Percentiles rank a stretch among this genome's conserved stretches.
Evolutionary conservation across 305 asterid genomes (phyloP).

Genomic region (Salvia sclarea): DNA sequence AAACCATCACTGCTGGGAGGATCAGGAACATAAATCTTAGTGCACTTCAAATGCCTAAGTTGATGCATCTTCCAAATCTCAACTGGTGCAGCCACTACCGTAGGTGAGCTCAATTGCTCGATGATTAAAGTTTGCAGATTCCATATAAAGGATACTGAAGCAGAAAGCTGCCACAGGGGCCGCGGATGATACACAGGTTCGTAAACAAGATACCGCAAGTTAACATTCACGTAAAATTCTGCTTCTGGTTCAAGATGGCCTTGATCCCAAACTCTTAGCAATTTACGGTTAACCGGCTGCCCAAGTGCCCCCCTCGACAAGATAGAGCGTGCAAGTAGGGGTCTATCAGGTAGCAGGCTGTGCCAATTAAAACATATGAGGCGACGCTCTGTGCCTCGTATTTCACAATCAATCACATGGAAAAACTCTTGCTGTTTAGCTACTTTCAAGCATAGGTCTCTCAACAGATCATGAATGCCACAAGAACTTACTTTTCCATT

Average conservation of each 20-base stretch:
- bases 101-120: too few relatives aligned
- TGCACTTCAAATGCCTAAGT: slow-evolving; percentile 7
- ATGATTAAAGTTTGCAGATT: neutral
- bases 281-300: neutral
- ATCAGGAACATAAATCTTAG: neutral
- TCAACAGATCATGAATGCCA: slow-evolving; percentile 19
- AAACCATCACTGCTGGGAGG: neutral
- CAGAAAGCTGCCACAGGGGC: neutral
- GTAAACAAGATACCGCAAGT: neutral
- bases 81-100: neutral
- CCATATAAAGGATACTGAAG: neutral
- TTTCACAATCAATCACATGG: neutral
- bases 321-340: neutral
- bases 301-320: neutral
- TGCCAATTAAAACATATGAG: neutral
- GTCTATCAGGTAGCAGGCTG: neutral
- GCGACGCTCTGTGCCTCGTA: slow-evolving; percentile 5
- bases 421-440: slow-evolving; percentile 1
- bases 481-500: slow-evolving; percentile 14
- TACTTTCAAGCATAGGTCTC: slow-evolving; percentile 8
- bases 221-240: neutral
- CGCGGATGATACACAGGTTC: neutral
- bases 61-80: slow-evolving; percentile 12
- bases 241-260: neutral
- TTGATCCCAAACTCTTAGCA: neutral